Conservation (phyloP, 1,284 basidiomycete genomes). For the Sutorius eximius region DNA sequence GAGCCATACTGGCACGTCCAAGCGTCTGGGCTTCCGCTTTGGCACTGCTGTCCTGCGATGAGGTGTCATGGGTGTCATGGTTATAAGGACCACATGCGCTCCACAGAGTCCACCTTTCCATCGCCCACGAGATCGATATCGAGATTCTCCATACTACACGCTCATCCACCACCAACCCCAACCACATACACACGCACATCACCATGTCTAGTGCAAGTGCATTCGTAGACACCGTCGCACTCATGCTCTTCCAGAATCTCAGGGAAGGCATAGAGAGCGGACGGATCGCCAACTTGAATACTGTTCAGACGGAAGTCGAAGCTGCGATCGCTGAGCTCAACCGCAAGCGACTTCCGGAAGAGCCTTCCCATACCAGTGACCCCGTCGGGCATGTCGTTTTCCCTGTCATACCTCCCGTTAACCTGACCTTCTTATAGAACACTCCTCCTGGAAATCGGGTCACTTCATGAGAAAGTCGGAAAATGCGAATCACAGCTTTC, state of each 20-base stretch:
- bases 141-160: neutral
- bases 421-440: conserved; percentile 11
- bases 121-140: neutral
- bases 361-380: conserved; percentile 1
- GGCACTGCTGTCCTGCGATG: conserved; percentile 3
- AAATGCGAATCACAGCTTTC: conserved; percentile 15
- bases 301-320: conserved; percentile 15
- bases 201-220: conserved; percentile 9
- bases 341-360: neutral
- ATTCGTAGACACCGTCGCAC: conserved; percentile 1
- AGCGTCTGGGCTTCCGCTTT: conserved; percentile 22
- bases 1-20: conserved; percentile 10
- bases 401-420: neutral
- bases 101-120: conserved; percentile 8
- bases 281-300: conserved; percentile 6
- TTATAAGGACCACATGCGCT: conserved; percentile 14
- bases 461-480: conserved; percentile 6
- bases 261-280: conserved; percentile 16
- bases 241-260: conserved; percentile 15
- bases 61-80: conserved; percentile 10
- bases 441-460: conserved; percentile 13
- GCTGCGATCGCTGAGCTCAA: conserved; percentile 14
- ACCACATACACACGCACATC: neutral
- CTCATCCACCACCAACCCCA: neutral
- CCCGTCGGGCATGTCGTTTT: conserved; percentile 8